Evolutionary conservation across 495 filamentous ascomycete species (phyloP), one percentile per base, ranked within the genome.

Genomic region (Xylona heveae): DNA sequence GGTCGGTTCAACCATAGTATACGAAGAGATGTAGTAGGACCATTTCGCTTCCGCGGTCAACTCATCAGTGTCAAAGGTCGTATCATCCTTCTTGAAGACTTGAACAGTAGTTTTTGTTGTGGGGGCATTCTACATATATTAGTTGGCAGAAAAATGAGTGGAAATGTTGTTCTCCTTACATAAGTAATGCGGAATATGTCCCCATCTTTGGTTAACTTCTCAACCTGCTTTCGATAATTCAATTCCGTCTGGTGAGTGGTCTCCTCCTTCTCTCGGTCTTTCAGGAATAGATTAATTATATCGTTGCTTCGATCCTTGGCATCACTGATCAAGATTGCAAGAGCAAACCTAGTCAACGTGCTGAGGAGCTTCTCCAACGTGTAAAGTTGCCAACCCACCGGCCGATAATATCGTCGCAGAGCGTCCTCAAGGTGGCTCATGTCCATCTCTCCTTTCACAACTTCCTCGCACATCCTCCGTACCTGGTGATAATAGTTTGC

Each of bases 1-100:
- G 9, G 90, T 99, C 4, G 75, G 78, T 36, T 90, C 83, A 26
- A 81, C 61, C 46, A 78, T 77, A 29, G 75, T 73, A 52, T 76
- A 99, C 6, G 83, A 78, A 24, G 81, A 80, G 25, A 92, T 77
- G 46, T 99, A 99, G 59, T 85, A 84, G 30, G 78, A 75, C 85
- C 85, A 95, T 31, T 61, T 62, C 28, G 63, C 61, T 34, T 70
- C 64, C 19, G 57, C 50, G 38, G 56, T 64, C 19, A 75, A 47
- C 15, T 64, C 61, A 20, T 64, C 61, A 32, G 55, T 58, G 33
- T 81, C 68, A 43, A 85, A 76, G 0, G 81, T 90, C 3, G 71
- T 66, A 40, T 92, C 82, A 38, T 83, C 79, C 32, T 66, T 71
- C 28, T 75, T 77, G 36, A 90, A 58, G 42, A 83, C 70, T 30